A percentile compares a stretch with the other conserved stretches of the same genome.
Conservation (phyloP, 2,329 filamentous ascomycete species). For the Claviceps sp. region DNA sequence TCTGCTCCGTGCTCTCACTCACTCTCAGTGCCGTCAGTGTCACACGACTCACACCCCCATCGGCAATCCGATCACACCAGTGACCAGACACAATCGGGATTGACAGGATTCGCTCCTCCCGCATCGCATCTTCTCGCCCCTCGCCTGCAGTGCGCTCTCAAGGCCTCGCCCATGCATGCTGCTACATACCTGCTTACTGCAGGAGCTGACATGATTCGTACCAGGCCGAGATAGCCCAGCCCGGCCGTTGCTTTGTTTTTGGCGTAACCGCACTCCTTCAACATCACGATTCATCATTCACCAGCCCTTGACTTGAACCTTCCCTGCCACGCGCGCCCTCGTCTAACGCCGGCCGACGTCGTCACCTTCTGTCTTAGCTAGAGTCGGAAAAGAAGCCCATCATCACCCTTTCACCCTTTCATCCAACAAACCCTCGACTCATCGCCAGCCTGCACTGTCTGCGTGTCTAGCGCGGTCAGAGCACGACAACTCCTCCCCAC, state of each 20-base stretch:
- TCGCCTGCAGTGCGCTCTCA: not conserved
- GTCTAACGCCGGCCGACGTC: not conserved
- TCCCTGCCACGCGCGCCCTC: not conserved
- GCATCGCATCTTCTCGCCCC: not conserved
- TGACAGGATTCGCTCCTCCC: not conserved
- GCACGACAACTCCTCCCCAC: not conserved
- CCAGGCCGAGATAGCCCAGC: conserved; percentile 4
- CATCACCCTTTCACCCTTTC: not conserved
- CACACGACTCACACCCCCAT: too few species aligned
- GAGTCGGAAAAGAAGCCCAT: not conserved
- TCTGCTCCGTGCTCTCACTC: too few species aligned
- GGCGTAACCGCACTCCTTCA: not conserved
- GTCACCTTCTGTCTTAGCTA: not conserved
- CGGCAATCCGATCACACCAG: not conserved
- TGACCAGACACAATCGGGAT: not conserved
- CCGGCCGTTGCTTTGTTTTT: not conserved
- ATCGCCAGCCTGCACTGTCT: not conserved
- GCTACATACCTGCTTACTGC: not conserved
- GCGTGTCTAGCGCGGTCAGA: not conserved
- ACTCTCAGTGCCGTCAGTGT: not conserved
- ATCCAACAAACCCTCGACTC: not conserved
- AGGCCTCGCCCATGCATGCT: not conserved
- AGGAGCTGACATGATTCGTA: conserved; percentile 9
- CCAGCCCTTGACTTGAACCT: not conserved
- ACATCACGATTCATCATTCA: not conserved